A percentile compares a stretch with the other conserved stretches of the same genome.
Evolutionary conservation across 225 moss, liverwort and hornwort genomes (phyloP).

Genomic region (Pseudoscleropodium purum): DNA sequence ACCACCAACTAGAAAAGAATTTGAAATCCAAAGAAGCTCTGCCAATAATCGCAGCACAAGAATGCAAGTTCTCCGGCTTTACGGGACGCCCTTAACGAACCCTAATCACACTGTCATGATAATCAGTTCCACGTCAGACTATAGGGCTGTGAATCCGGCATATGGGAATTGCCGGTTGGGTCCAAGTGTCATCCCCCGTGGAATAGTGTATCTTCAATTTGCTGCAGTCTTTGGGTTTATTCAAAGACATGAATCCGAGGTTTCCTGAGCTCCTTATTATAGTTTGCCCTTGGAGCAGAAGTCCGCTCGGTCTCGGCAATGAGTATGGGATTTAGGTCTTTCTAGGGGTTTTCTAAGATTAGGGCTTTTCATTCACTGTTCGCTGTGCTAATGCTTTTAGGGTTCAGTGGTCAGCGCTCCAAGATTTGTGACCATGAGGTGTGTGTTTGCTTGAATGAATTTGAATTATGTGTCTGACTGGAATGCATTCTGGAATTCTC

Average conservation of each 20-base stretch:
- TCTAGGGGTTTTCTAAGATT: not conserved
- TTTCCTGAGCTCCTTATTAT: not conserved
- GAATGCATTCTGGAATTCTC: not conserved
- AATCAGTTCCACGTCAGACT: conserved; percentile 15
- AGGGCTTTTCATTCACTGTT: not conserved
- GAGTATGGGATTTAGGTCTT: not conserved
- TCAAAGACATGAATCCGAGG: rapidly evolving
- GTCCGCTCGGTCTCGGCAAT: not conserved
- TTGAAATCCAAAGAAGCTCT: not conserved
- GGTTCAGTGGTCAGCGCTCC: not conserved
- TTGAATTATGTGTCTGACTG: not conserved
- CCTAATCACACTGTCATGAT: not conserved
- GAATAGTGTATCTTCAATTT: conserved; percentile 4
- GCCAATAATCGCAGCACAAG: not conserved
- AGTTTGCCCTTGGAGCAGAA: not conserved
- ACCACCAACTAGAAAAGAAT: not conserved
- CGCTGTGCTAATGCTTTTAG: not conserved
- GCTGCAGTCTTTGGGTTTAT: not conserved
- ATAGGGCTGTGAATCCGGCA: conserved; percentile 21
- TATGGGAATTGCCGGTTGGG: conserved; percentile 17
- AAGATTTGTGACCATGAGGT: not conserved
- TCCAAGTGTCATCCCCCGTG: conserved; percentile 17
- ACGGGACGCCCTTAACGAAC: rapidly evolving
- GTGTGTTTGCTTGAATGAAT: not conserved
- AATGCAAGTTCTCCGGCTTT: rapidly evolving